Evolutionary conservation across 202 grass and related monocot genomes (phyloP).

Genomic region (Dendrocalamus latiflorus): DNA sequence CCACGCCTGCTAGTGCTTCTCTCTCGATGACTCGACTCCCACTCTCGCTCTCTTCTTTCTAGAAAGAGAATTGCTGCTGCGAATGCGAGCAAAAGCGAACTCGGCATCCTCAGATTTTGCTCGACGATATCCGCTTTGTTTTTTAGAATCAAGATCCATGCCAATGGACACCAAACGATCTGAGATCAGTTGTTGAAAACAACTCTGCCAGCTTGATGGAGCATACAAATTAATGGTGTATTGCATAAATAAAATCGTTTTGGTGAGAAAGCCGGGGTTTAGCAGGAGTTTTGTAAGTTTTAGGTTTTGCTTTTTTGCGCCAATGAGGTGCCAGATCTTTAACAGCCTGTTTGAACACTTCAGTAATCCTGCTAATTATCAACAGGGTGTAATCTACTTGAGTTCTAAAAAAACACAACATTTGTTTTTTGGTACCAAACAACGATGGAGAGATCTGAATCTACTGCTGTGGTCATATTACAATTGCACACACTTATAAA

Average conservation of each 20-base stretch:
- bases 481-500: neutral
- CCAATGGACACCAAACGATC: neutral
- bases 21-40: neutral
- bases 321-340: no score
- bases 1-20: neutral
- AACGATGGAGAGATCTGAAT: neutral
- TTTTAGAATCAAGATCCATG: neutral
- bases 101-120: neutral
- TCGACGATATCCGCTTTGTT: neutral
- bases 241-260: neutral
- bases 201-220: neutral
- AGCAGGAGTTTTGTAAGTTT: no score
- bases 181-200: neutral
- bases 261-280: no score
- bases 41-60: conserved; percentile 31
- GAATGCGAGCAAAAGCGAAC: neutral
- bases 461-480: neutral
- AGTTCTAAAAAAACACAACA: no score
- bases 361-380: no score
- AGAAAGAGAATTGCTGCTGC: conserved; percentile 33
- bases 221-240: neutral
- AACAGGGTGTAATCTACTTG: no score
- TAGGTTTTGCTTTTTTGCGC: no score
- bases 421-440: neutral
- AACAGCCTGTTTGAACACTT: no score